These are phyloP conservation scores for Leishmania amazonensis DNA, from an alignment of 208 protist genomes.

Conservation along the genomic window DNA sequence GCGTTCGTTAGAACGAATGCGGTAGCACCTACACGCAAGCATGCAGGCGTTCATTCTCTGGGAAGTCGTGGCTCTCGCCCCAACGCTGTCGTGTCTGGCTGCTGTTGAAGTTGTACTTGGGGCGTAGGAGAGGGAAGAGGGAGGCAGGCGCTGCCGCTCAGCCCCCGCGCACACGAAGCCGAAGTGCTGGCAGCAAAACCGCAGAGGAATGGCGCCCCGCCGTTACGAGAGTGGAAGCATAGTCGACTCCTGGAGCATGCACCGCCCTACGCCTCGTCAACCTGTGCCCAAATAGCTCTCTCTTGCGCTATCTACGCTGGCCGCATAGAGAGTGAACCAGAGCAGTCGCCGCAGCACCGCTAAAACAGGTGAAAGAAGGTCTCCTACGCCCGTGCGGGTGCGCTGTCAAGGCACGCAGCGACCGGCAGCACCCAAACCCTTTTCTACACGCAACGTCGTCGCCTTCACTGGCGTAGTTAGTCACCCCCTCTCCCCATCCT, in stretches of 20 bases:
- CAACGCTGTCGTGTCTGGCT: not conserved
- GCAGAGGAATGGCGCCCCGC: not conserved
- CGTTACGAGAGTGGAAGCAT: not conserved
- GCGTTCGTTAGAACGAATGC: not conserved
- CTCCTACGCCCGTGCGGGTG: slow-evolving; percentile 25
- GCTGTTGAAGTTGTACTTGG: not conserved
- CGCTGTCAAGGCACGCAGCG: slow-evolving; percentile 56
- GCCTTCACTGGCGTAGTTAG: slow-evolving; percentile 32
- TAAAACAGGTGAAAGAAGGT: slow-evolving; percentile 57
- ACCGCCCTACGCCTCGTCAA: not conserved
- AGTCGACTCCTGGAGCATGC: not conserved
- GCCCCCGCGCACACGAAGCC: not conserved
- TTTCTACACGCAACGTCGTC: slow-evolving; percentile 39
- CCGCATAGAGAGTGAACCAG: not conserved
- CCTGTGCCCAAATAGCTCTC: not conserved
- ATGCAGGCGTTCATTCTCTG: not conserved
- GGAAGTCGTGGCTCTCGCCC: not conserved
- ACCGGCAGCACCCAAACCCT: slow-evolving; percentile 56
- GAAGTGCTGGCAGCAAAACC: not conserved
- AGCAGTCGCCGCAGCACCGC: not conserved
- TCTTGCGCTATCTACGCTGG: not conserved
- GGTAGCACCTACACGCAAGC: not conserved
- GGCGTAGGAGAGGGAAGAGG: not conserved
- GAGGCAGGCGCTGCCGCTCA: not conserved
- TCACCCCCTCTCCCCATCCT: slow-evolving; percentile 26